Conservation (phyloP, 495 filamentous ascomycete genomes). For the Parathielavia appendiculata region DNA sequence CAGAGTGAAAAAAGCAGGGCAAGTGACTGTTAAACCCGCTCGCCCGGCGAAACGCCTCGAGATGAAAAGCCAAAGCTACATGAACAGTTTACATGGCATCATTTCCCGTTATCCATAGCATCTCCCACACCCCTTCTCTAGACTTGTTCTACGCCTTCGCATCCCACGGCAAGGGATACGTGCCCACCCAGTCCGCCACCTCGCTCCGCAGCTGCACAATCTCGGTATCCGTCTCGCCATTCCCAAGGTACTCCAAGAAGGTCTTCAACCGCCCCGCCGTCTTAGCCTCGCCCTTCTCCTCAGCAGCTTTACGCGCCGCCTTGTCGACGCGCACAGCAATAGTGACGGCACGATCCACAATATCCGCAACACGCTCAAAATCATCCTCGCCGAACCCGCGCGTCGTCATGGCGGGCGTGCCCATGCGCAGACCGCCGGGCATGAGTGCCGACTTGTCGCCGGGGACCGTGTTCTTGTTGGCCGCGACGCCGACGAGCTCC, state of each 20-base stretch:
- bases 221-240: conserved; percentile 77
- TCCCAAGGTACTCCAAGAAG: conserved; percentile 76
- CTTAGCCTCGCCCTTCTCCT: conserved; percentile 66
- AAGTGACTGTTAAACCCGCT: conserved; percentile 29
- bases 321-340: conserved; percentile 83
- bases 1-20: not conserved
- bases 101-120: not conserved
- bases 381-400: conserved; percentile 82
- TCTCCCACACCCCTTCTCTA: too few relatives aligned
- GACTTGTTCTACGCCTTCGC: conserved; percentile 13
- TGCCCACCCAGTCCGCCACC: conserved; percentile 93
- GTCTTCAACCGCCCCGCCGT: conserved; percentile 74
- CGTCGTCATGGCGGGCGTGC: conserved; percentile 96
- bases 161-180: conserved; percentile 82
- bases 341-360: conserved; percentile 85
- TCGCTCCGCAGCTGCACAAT: conserved; percentile 82
- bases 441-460: conserved; percentile 90
- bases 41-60: conserved; percentile 16
- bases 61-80: not conserved
- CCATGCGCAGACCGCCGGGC: conserved; percentile 86
- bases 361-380: conserved; percentile 83
- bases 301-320: conserved; percentile 66
- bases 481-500: conserved; percentile 89
- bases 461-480: conserved; percentile 98
- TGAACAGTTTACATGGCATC: conserved; percentile 5